Evolutionary conservation across 2,329 filamentous ascomycete species (phyloP), one percentile per base, ranked within the genome.

Genomic region (Xylariaceae sp.): DNA sequence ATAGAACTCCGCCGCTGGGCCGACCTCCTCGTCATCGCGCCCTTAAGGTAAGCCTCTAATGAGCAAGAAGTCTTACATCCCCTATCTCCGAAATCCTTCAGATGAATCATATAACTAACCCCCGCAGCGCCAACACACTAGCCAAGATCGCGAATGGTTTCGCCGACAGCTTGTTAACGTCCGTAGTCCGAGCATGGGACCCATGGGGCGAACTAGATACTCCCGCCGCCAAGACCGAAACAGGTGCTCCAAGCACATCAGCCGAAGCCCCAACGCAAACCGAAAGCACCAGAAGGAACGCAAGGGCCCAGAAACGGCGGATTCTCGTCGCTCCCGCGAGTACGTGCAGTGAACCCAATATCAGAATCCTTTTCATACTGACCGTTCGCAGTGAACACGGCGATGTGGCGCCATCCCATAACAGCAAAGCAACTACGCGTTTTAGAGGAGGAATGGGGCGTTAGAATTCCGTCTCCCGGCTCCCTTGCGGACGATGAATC

Each of bases 371-470:
- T n/a, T n/a, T n/a, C n/a, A n/a, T n/a, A n/a, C n/a, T 49, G 32
- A 40, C 40, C 9, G 26, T 26, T 39, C 2, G 85, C 87, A 29
- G 95, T 96, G 89, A 96, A 96, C 69, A 90, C 84, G 21, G 84
- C 86, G 3, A 96, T 96, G 92, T 95, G 88, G 87, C 76, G 78
- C 51, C 90, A 96, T 67, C 92, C 91, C 1, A 75, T 95, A 43
- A 96, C 92, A 1, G 77, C 72, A 47, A 83, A 80, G 58, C 89
- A 96, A 59, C 71, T 96, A 36, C 73, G 73, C 39, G 74, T 87
- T 0, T 73, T 96, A 44, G 79, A 85, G 58, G 80, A 87, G 45
- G 87, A 91, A 54, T 96, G 91, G 90, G 86, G 85, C 5, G 68
- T 79, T 13, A 51, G 16, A 63, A 12, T 47, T 6, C 10, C 36